Conservation (phyloP, 2,329 filamentous ascomycete species). For the Colletotrichum endophyticum region DNA sequence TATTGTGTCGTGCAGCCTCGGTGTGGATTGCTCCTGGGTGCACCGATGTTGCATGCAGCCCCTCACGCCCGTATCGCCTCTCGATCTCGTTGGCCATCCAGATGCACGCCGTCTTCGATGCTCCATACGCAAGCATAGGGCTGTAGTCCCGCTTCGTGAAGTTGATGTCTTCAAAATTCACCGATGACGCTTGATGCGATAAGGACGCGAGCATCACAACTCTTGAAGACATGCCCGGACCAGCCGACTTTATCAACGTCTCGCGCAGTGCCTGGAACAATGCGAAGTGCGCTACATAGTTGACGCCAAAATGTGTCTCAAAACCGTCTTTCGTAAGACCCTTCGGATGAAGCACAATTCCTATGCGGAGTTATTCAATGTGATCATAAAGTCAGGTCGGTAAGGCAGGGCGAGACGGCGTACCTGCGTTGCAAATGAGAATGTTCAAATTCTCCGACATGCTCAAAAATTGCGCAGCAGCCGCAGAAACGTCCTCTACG, state of each 20-base stretch:
- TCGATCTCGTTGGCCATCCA: conserved; percentile 57
- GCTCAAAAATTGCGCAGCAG: not conserved
- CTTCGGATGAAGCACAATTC: not conserved
- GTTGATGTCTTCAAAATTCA: not conserved
- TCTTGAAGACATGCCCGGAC: conserved; percentile 12
- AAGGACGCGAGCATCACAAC: conserved; percentile 43
- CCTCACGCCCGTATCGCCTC: conserved; percentile 44
- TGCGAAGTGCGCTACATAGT: conserved; percentile 59
- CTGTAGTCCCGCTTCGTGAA: conserved; percentile 32
- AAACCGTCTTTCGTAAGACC: conserved; percentile 27
- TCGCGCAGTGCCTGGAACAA: conserved; percentile 55
- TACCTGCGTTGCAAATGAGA: not conserved
- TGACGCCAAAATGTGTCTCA: conserved; percentile 52
- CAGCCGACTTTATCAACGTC: conserved; percentile 34
- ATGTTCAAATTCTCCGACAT: not conserved
- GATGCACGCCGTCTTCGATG: conserved; percentile 26
- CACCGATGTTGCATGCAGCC: conserved; percentile 48
- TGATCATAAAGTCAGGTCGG: not conserved
- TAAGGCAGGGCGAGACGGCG: not conserved
- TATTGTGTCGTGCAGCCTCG: conserved; percentile 2
- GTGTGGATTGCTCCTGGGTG: conserved; percentile 51
- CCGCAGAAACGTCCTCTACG: not conserved
- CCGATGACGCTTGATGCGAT: conserved; percentile 14
- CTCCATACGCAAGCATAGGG: conserved; percentile 44
- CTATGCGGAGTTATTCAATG: not conserved